Conservation (phyloP, 306 rosid genomes). For the Cicer chorassanicum region DNA sequence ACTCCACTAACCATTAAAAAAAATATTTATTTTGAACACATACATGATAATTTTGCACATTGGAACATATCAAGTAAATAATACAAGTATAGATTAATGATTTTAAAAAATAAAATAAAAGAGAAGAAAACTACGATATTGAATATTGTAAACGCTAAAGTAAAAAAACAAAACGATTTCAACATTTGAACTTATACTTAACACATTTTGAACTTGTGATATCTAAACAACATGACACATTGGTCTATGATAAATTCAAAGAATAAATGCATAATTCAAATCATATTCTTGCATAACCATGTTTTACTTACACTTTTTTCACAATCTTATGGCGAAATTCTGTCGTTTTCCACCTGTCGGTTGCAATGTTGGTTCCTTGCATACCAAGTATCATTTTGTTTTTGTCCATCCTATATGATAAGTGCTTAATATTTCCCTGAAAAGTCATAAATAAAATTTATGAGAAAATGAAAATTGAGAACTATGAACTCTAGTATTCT, state of each 20-base stretch:
- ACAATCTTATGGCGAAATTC: background rate
- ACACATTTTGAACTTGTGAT: background rate
- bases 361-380: background rate
- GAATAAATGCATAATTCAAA: background rate
- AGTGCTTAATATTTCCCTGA: conserved; percentile 2
- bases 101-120: background rate
- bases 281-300: background rate
- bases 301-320: conserved; percentile 37
- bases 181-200: background rate
- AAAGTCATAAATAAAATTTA: conserved; percentile 33
- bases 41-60: background rate
- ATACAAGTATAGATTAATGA: background rate
- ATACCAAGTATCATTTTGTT: background rate
- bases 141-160: background rate
- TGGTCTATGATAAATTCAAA: conserved; percentile 3
- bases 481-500: conserved; percentile 1
- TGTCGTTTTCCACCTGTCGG: conserved; percentile 27
- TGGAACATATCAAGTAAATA: background rate
- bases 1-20: too few relatives aligned
- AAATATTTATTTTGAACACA: background rate
- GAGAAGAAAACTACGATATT: background rate
- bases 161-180: background rate
- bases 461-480: background rate
- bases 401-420: conserved; percentile 27
- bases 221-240: background rate